Conservation (phyloP, 495 filamentous ascomycete genomes). For the Xylaria sp. region DNA sequence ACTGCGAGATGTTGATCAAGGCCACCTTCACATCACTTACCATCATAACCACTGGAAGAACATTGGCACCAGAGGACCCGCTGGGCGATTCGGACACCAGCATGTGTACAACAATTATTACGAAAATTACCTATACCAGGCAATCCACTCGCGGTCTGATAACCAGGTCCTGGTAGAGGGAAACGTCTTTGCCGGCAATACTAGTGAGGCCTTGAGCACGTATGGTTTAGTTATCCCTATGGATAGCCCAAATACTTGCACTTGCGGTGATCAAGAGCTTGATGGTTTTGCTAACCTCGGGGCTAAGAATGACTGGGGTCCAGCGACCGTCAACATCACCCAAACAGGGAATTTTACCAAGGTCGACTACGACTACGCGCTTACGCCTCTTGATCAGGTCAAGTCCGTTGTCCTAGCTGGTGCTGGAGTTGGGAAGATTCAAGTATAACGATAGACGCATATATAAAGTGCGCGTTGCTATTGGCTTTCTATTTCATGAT, state of each 20-base stretch:
- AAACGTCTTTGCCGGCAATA: slow-evolving; percentile 45
- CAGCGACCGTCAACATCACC: slow-evolving; percentile 48
- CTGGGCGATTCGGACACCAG: slow-evolving; percentile 58
- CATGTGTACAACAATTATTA: slow-evolving; percentile 60
- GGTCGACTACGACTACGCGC: slow-evolving; percentile 20
- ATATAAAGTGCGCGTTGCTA: not conserved
- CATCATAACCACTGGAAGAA: slow-evolving; percentile 60
- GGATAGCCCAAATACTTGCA: slow-evolving; percentile 49
- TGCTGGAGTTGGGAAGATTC: not conserved
- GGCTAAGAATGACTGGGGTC: slow-evolving; percentile 52
- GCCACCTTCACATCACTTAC: slow-evolving; percentile 55
- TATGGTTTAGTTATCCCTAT: slow-evolving; percentile 56
- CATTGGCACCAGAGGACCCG: slow-evolving; percentile 56
- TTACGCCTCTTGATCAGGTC: not conserved
- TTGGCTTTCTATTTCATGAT: not conserved
- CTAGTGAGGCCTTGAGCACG: slow-evolving; percentile 49
- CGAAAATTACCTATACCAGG: slow-evolving; percentile 52
- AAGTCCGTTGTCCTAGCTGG: not conserved
- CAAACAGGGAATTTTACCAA: slow-evolving; percentile 47
- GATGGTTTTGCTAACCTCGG: slow-evolving; percentile 22
- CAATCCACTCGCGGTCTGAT: slow-evolving; percentile 60
- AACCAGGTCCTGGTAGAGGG: slow-evolving; percentile 50
- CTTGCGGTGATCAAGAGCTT: not conserved
- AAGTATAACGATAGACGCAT: not conserved
- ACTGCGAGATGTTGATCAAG: slow-evolving; percentile 48